Evolutionary conservation across 352 stramenopile genomes (phyloP), one percentile per base, ranked within the genome.

Genomic region (Phytophthora pseudosyringae): DNA sequence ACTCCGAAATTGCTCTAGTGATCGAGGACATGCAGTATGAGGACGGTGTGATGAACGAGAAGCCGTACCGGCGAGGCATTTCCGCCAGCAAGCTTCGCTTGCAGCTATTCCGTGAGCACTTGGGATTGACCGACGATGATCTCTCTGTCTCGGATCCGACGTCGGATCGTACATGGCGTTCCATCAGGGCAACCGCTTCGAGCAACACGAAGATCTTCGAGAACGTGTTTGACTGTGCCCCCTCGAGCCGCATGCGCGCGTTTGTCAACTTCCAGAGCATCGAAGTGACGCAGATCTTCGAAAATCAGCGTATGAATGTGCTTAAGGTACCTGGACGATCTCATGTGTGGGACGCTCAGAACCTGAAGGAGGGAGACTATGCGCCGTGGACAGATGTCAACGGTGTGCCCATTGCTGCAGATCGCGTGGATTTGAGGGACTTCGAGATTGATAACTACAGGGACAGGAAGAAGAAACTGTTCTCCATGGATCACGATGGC

Each of bases 281-380:
- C 18, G 79, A 92, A 41, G 83, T 91, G 29, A 92, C 83, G 38
- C 86, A 94, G 58, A 89, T 96, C 36, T 96, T 91, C 35, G 88
- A 96, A 65, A 94, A 96, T 64, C 86, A 96, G 68, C 86, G 88
- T 29, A 64, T 96, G 55, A 94, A 94, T 69, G 80, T 93, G 54
- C 73, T 94, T 2, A 90, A 90, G 50, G 79, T 80, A 31, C 69
- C 71, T 4, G 81, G 81, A 1, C 73, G 78, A 13, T 76, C 78
- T 7, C 85, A 93, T 46, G 69, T 89, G 26, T 96, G 88, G 88
- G 80, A 91, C 45, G 80, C 78, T 26, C 64, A 74, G 29, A 89
- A 96, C 59, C 60, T 96, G 32, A 93, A 91, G 51, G 83, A 94
- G 0, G 88, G 82, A 5, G 88, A 96, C 54, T 95, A 94, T 29